Evolutionary conservation across 768 basidiomycete species (phyloP).

Genomic region (Tulasnella sp.): DNA sequence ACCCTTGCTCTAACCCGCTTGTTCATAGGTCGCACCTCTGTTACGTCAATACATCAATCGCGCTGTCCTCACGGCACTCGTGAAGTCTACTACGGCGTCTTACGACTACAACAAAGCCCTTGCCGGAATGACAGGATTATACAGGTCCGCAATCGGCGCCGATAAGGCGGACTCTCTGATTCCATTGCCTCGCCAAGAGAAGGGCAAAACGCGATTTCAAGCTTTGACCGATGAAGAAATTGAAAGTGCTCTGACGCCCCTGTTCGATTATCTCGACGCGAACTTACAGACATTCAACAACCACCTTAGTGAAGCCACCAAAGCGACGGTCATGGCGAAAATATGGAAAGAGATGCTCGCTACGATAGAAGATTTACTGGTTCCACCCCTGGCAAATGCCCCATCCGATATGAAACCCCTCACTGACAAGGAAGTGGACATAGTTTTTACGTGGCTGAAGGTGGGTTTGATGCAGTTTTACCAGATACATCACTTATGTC

Average conservation of each 20-base stretch:
- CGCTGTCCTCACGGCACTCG: constrained; percentile 65
- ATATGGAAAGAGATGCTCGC: constrained; percentile 95
- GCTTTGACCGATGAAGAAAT: constrained; percentile 90
- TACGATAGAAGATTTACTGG: constrained; percentile 80
- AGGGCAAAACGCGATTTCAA: constrained; percentile 70
- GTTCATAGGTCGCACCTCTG: constrained; percentile 81
- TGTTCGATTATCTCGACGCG: constrained; percentile 95
- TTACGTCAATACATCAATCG: constrained; percentile 83
- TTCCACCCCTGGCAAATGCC: constrained; percentile 55
- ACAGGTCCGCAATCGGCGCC: constrained; percentile 68
- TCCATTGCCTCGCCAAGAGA: constrained; percentile 69
- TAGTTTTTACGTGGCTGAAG: no score
- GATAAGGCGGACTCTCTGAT: constrained; percentile 66
- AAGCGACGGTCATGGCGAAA: constrained; percentile 86
- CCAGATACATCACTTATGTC: no score
- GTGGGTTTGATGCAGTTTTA: no score
- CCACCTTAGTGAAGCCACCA: constrained; percentile 75
- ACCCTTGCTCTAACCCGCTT: neutral
- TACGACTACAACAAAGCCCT: constrained; percentile 89
- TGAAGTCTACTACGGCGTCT: constrained; percentile 56
- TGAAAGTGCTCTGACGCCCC: constrained; percentile 81
- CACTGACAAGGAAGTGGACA: no score
- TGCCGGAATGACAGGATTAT: constrained; percentile 73
- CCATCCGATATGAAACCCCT: no score
- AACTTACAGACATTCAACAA: constrained; percentile 90